Evolutionary conservation across 2,329 filamentous ascomycete species (phyloP).

Genomic region (Trichoderma arundinaceum): DNA sequence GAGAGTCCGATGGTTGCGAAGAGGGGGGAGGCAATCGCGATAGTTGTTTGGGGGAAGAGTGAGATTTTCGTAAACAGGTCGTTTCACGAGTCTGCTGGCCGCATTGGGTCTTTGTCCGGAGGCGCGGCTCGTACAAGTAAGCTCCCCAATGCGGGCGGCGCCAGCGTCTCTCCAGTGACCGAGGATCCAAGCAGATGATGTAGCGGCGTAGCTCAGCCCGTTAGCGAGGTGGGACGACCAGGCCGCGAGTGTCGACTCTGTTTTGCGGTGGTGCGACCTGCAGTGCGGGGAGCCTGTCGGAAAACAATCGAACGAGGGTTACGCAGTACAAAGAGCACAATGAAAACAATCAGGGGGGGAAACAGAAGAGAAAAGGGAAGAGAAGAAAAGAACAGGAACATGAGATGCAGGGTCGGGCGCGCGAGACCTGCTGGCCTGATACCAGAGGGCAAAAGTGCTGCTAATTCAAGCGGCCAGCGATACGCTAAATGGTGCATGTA

Average conservation of each 20-base stretch:
- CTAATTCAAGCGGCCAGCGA: slow-evolving; percentile 20
- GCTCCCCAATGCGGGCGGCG: slow-evolving; percentile 11
- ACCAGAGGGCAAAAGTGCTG: slow-evolving; percentile 11
- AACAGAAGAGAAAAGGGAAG: neutral
- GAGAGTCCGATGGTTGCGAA: slow-evolving; percentile 10
- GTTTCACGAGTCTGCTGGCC: slow-evolving; percentile 23
- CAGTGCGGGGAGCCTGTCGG: slow-evolving; percentile 11
- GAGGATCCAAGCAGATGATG: slow-evolving; percentile 27
- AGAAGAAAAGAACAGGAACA: neutral
- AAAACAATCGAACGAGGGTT: slow-evolving; percentile 5
- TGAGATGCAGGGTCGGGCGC: neutral
- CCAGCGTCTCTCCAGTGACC: slow-evolving; percentile 29
- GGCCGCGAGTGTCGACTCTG: slow-evolving; percentile 8
- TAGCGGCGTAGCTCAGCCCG: slow-evolving; percentile 17
- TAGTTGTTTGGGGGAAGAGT: slow-evolving; percentile 2
- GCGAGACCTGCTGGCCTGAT: slow-evolving; percentile 14
- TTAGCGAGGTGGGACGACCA: slow-evolving; percentile 28
- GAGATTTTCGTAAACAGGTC: slow-evolving; percentile 10
- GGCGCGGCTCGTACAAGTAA: slow-evolving; percentile 17
- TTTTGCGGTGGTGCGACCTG: neutral
- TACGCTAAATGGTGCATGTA: slow-evolving; percentile 21
- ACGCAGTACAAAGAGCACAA: neutral
- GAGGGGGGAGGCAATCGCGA: neutral
- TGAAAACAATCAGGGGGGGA: neutral
- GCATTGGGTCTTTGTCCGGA: slow-evolving; percentile 24